Percentiles rank a stretch among this genome's conserved stretches.
Conservation (phyloP, 192 early-diverging fungal genomes). For the Funneliformis geosporum region DNA sequence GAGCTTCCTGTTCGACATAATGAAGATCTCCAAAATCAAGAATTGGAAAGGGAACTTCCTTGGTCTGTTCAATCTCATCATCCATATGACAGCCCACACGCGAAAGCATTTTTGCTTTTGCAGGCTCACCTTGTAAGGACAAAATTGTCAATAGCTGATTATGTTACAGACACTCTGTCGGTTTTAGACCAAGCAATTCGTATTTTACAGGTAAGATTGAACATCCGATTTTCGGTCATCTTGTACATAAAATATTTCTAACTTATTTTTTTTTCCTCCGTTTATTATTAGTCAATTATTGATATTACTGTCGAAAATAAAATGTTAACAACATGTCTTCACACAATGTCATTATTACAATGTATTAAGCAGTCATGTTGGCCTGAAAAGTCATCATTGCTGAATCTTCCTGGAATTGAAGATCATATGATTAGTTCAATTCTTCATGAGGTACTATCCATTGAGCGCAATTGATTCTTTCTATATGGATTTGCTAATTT, state of each 20-base stretch:
- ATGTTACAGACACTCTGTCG: conserved; percentile 84
- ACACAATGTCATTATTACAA: conserved; percentile 84
- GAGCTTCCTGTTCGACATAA: conserved; percentile 94
- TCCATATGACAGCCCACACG: conserved; percentile 83
- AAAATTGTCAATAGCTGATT: conserved; percentile 84
- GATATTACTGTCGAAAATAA: conserved; percentile 80
- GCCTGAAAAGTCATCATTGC: conserved; percentile 72
- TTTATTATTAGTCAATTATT: conserved; percentile 84
- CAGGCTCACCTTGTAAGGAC: conserved; percentile 85
- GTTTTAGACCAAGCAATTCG: conserved; percentile 93
- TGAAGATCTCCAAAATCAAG: conserved; percentile 88
- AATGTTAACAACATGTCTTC: conserved; percentile 60
- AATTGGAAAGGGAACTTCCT: conserved; percentile 74
- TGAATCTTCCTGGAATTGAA: conserved; percentile 64
- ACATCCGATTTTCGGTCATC: neutral
- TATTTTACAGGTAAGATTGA: conserved; percentile 63
- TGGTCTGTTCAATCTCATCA: conserved; percentile 58
- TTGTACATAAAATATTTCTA: too few species aligned
- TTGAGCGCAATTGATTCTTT: neutral
- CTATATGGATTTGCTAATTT: neutral
- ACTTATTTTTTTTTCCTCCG: conserved; percentile 14
- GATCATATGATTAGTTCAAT: conserved; percentile 11
- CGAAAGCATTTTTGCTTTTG: conserved; percentile 88
- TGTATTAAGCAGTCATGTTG: conserved; percentile 91
- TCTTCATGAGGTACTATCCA: conserved; percentile 33